Evolutionary conservation across 495 filamentous ascomycete genomes (phyloP), one percentile per base, ranked within the genome.

Genomic region (Aspergillus hancockii): DNA sequence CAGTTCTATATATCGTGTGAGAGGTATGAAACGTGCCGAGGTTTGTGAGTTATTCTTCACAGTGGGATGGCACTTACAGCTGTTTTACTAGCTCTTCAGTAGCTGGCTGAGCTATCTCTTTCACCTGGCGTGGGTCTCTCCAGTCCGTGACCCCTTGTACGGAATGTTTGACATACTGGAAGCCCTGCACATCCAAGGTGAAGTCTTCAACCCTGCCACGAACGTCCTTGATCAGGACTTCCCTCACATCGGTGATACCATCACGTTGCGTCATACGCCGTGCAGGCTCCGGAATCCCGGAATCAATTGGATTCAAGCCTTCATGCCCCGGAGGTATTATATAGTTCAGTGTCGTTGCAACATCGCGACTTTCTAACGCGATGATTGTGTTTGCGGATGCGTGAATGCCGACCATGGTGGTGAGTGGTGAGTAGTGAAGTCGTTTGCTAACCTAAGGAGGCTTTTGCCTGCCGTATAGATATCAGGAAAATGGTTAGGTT

Each of bases 1-100:
- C 62, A 12, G 62, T 65, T 49, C 67, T 67, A 47, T 36, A 36
- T 28, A 28, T 28, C 7, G 25, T 3, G 25, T 7, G 7, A 28
- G 7, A 28, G 25, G 25, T 7, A 28, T 28, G 25, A 28, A 7
- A 3, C 7, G 7, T 7, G 25, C 25, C 25, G 25, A 28, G 25
- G 25, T 28, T 28, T 7, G 25, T 28, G 3, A 28, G 25, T 3
- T 28, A 7, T 7, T 28, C 25, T 7, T 28, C 25, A 28, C 3
- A 28, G 25, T 28, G 25, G 7, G 3, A 28, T 28, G 25, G 34
- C 8, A 36, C 13, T 36, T 36, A 5, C 34, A 36, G 2, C 12
- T 36, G 8, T 14, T 36, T 36, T 2, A 36, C 13, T 14, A 36
- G 8, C 8, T 12, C 34, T 14, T 36, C 34, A 2, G 34, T 36